Conservation (phyloP, 164 flowering plant species). For the Aristolochia fimbriata region DNA sequence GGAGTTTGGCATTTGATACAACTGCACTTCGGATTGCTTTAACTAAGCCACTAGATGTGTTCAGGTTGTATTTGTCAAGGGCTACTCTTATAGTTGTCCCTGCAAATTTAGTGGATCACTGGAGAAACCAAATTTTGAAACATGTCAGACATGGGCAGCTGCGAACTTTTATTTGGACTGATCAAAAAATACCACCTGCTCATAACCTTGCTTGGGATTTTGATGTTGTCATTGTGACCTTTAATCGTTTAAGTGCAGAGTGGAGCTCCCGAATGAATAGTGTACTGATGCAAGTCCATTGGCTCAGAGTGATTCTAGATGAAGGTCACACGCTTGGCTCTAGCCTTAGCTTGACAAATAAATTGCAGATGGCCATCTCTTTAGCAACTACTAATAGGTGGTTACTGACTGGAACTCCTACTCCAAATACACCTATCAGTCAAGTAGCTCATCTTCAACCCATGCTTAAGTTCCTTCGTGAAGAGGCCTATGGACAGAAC, state of each 20-base stretch:
- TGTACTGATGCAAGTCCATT: slow-evolving; percentile 80
- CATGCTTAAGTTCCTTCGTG: slow-evolving; percentile 78
- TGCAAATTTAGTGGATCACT: slow-evolving; percentile 83
- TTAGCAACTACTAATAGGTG: slow-evolving; percentile 71
- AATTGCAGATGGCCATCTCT: slow-evolving; percentile 82
- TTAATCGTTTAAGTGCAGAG: slow-evolving; percentile 86
- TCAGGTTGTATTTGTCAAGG: slow-evolving; percentile 73
- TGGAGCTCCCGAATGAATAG: slow-evolving; percentile 74
- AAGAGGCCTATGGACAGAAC: slow-evolving; percentile 73
- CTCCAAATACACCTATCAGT: slow-evolving; percentile 86
- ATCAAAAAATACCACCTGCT: slow-evolving; percentile 54
- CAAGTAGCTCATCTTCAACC: slow-evolving; percentile 91
- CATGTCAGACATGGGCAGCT: slow-evolving; percentile 75
- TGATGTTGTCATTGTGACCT: slow-evolving; percentile 89
- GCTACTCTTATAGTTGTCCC: slow-evolving; percentile 94
- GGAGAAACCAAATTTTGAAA: slow-evolving; percentile 73
- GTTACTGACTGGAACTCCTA: slow-evolving; percentile 94
- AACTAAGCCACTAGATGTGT: slow-evolving; percentile 57
- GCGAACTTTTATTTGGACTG: slow-evolving; percentile 68
- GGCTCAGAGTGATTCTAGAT: slow-evolving; percentile 87
- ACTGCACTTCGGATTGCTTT: slow-evolving; percentile 72
- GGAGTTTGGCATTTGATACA: slow-evolving; percentile 62
- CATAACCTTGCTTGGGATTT: slow-evolving; percentile 92
- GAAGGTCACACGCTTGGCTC: slow-evolving; percentile 98
- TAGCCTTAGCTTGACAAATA: slow-evolving; percentile 82